Evolutionary conservation across 2,329 filamentous ascomycete species (phyloP).

Genomic region (Trichoderma semiorbis): DNA sequence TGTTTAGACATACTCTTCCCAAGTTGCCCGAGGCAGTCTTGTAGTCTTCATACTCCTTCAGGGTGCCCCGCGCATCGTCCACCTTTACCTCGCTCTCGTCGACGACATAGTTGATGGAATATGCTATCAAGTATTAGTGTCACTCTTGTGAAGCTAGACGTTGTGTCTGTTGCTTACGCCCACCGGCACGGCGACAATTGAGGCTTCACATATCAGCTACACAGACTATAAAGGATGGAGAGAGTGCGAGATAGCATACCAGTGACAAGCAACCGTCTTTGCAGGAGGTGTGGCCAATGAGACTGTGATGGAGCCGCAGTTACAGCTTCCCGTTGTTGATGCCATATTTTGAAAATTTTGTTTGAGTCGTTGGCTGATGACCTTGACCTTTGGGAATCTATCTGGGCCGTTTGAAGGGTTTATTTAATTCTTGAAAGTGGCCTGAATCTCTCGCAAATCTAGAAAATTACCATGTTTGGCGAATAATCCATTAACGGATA

Average conservation of each 20-base stretch:
- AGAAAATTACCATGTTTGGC: background rate
- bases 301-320: background rate
- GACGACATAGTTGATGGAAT: background rate
- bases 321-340: background rate
- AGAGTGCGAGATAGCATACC: rapidly evolving
- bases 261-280: background rate
- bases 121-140: background rate
- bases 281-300: background rate
- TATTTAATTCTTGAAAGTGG: background rate
- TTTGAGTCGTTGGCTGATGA: background rate
- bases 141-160: background rate
- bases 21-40: background rate
- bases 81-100: background rate
- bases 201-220: background rate
- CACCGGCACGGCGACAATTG: background rate
- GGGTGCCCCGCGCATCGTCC: background rate
- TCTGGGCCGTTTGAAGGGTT: background rate
- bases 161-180: background rate
- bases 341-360: background rate
- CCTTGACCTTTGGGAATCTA: background rate
- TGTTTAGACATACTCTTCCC: background rate
- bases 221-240: too few species aligned
- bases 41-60: background rate
- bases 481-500: background rate
- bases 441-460: background rate